phyloP scores from a whole-genome alignment of 306 rosid genomes.

The Chamaecrista fasciculata region DNA sequence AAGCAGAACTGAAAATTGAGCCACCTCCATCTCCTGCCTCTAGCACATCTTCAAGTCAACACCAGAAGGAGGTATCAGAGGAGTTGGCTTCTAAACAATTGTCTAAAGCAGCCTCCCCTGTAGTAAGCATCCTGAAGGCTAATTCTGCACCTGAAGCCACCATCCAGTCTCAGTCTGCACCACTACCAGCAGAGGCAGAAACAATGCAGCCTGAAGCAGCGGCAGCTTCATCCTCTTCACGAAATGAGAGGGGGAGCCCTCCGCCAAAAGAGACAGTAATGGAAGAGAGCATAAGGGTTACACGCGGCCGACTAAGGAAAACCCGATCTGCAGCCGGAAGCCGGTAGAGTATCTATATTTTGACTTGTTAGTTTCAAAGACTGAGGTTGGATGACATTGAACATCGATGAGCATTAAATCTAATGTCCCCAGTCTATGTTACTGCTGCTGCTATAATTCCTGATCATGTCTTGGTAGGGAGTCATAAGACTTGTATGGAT shows the following conservation, averaged over 20 bases:
- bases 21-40: constrained; percentile 45
- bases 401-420: constrained; percentile 37
- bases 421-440: constrained; percentile 39
- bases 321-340: constrained; percentile 27
- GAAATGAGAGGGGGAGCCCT: constrained; percentile 35
- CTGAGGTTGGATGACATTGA: constrained; percentile 22
- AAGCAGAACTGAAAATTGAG: constrained; percentile 38
- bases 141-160: constrained; percentile 34
- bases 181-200: constrained; percentile 38
- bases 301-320: constrained; percentile 45
- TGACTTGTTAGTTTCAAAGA: constrained; percentile 23
- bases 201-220: constrained; percentile 38
- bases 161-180: constrained; percentile 33
- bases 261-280: constrained; percentile 36
- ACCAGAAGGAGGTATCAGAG: constrained; percentile 46
- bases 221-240: constrained; percentile 26
- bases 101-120: constrained; percentile 36
- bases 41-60: constrained; percentile 45
- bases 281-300: constrained; percentile 39
- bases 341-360: constrained; percentile 22
- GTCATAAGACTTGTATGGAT: neutral
- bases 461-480: neutral
- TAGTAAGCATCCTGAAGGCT: constrained; percentile 33
- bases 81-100: constrained; percentile 47
- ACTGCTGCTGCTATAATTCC: constrained; percentile 36